phyloP scores from a whole-genome alignment of 2,329 filamentous ascomycete genomes.

The Aspergillus udagawae region DNA sequence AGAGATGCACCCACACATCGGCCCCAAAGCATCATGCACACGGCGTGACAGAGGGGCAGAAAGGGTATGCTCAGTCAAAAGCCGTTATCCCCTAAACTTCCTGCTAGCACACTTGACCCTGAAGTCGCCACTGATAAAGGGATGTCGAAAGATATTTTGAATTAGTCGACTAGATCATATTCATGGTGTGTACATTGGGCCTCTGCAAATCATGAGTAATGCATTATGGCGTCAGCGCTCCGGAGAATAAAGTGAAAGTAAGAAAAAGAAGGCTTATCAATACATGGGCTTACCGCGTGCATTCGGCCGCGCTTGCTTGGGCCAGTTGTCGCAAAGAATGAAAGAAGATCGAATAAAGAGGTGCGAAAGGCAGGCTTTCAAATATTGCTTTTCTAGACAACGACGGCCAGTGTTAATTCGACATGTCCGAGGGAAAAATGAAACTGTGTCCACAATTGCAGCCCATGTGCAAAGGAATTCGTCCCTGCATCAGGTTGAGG shows the following conservation, averaged over 20 bases:
- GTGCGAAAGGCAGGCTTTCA: background rate
- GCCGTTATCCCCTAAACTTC: background rate
- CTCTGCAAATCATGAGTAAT: background rate
- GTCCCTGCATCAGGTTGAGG: background rate
- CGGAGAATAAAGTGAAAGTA: background rate
- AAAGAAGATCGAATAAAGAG: background rate
- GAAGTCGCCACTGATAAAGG: background rate
- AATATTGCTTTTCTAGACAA: background rate
- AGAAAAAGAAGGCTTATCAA: background rate
- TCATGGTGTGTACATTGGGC: background rate
- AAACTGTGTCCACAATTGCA: background rate
- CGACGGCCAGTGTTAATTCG: background rate
- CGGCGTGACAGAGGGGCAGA: background rate
- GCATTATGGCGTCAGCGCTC: background rate
- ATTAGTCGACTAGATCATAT: background rate
- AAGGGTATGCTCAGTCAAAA: background rate
- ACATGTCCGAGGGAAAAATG: background rate
- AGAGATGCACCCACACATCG: conserved; percentile 10
- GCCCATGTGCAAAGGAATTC: background rate
- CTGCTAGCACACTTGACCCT: background rate
- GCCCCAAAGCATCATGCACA: background rate
- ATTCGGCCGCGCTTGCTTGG: background rate
- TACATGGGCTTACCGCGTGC: background rate
- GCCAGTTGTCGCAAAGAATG: conserved; percentile 4
- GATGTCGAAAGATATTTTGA: background rate